Base-by-base conservation (phyloP, 2,329 filamentous ascomycete species). In the Madurella fahalii region DNA sequence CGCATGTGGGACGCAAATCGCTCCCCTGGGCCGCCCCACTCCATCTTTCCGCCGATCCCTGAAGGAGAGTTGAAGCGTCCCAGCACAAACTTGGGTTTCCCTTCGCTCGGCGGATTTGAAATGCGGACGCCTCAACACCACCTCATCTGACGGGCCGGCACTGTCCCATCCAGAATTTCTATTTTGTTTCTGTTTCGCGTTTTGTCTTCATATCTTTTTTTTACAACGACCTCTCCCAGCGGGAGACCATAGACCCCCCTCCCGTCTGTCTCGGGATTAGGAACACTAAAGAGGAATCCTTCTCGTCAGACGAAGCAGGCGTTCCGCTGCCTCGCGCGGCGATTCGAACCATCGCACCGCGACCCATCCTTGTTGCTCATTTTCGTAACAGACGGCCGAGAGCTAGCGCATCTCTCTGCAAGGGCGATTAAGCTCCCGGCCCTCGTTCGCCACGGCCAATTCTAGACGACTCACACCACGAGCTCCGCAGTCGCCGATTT, bases 281-380 rank as follows among this genome's bases (percentile, higher is more conserved):
- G 7, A 25, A 25, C 25, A 3, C 25, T 25, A 7, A 25, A 25
- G 25, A 25, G 25, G 25, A 7, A 12, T 34, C 31, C 12, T 34
- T 12, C 34, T 11, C 34, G 34, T n/a, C 34, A 11, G 34, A 15
- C 13, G 34, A 37, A 37, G 34, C 34, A 37, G 34, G 34, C 34
- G 11, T 37, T 15, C 34, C 34, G 34, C 34, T 40, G 42, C 44
- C 31, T 45, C 41, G 45, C 52, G 49, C 55, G 49, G 16, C 49
- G 25, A 37, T 20, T 44, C 49, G 20, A 43, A 34, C 40, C 25
- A 46, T 40, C 20, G 25, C 42, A 31, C 47, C 30, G 47, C 37
- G 45, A 46, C 45, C 53, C 49, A 45, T 50, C 53, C 40, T 45
- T 50, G 25, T 52, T 50, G 25, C 50, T 56, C 44, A 31, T 40